Conservation (phyloP, 2,329 filamentous ascomycete species). For the Pseudogymnoascus sp. region DNA sequence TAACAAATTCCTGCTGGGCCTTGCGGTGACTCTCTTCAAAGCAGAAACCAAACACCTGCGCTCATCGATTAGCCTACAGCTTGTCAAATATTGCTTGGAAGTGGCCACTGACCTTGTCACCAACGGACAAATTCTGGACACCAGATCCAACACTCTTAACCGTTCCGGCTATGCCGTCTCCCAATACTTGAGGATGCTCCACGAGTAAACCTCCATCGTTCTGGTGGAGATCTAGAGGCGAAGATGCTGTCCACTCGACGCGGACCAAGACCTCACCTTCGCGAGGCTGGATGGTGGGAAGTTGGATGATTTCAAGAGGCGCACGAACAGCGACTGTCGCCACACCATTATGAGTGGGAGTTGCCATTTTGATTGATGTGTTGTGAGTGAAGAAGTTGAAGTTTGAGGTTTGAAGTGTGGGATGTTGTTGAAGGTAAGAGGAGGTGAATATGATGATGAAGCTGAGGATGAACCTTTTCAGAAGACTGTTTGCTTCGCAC, state of each 20-base stretch:
- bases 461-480: background rate
- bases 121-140: conserved; percentile 39
- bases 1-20: conserved; percentile 49
- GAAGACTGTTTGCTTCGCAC: background rate
- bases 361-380: conserved; percentile 24
- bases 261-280: conserved; percentile 45
- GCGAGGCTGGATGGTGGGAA: conserved; percentile 24
- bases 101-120: conserved; percentile 40
- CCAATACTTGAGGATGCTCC: conserved; percentile 42
- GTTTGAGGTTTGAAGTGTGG: too few relatives aligned
- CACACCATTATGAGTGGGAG: conserved; percentile 31
- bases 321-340: conserved; percentile 33
- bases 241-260: conserved; percentile 53
- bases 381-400: background rate
- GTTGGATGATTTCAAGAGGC: conserved; percentile 30
- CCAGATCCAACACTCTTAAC: conserved; percentile 44
- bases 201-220: conserved; percentile 53
- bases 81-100: background rate
- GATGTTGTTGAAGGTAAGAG: background rate
- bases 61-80: background rate
- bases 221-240: conserved; percentile 55
- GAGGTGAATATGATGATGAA: background rate
- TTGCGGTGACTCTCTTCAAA: conserved; percentile 42
- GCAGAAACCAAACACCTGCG: conserved; percentile 42
- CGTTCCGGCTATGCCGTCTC: conserved; percentile 44